Conservation (phyloP, 2,329 filamentous ascomycete genomes). For the Xylariomycetidae sp. region DNA sequence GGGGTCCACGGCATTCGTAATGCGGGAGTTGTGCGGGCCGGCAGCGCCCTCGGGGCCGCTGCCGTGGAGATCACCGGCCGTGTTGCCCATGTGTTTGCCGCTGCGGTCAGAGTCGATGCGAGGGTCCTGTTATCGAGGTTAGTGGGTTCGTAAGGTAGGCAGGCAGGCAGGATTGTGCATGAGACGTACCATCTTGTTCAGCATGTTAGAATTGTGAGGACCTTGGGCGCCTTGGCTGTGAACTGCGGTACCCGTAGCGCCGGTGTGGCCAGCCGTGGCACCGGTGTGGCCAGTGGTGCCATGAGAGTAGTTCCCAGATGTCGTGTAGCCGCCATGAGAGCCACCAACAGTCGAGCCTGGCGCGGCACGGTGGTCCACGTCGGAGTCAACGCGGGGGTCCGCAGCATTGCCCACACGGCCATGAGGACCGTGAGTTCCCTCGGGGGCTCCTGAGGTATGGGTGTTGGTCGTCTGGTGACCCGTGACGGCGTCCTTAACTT, state of each 20-base stretch:
- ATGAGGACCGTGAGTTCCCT: conserved; percentile 27
- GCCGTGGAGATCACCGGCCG: conserved; percentile 21
- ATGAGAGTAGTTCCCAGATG: conserved; percentile 3
- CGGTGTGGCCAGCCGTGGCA: conserved; percentile 13
- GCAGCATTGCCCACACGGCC: conserved; percentile 23
- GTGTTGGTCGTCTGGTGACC: conserved; percentile 32
- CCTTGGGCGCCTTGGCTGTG: conserved; percentile 27
- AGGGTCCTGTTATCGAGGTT: conserved; percentile 32
- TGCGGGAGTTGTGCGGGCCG: conserved; percentile 37
- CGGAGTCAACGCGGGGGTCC: conserved; percentile 29
- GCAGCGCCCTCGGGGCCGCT: conserved; percentile 26
- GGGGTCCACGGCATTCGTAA: conserved; percentile 44
- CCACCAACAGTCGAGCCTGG: conserved; percentile 18
- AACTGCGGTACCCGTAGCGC: conserved; percentile 32
- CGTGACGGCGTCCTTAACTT: conserved; percentile 51
- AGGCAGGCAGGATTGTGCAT: too few species aligned
- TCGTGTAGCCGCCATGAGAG: conserved; percentile 2
- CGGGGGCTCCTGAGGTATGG: conserved; percentile 15
- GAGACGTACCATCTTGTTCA: conserved; percentile 36
- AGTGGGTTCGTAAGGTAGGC: too few species aligned
- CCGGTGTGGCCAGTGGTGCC: conserved; percentile 18
- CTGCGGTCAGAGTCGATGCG: conserved; percentile 47
- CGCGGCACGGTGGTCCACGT: conserved; percentile 26
- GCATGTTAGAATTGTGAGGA: conserved; percentile 39
- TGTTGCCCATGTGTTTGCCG: conserved; percentile 20